phyloP scores from a whole-genome alignment of 2,329 filamentous ascomycete genomes.

The Xylaria sp. region DNA sequence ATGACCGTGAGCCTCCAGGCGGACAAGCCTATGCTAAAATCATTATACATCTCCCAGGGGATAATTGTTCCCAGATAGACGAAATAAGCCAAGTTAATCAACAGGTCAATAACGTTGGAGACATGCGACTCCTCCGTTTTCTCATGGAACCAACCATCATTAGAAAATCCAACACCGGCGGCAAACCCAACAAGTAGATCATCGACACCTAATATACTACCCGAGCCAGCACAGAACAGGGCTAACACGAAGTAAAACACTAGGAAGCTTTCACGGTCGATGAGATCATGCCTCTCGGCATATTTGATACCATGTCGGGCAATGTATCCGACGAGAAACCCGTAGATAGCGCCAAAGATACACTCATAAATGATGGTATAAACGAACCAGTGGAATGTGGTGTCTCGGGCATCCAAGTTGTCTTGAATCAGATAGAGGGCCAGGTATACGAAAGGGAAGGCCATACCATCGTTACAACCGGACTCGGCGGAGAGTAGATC shows the following conservation, averaged over 20 bases:
- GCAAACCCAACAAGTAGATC: conserved; percentile 95
- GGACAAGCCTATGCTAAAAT: conserved; percentile 74
- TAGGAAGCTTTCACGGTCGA: conserved; percentile 96
- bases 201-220: conserved; percentile 89
- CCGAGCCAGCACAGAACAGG: conserved; percentile 93
- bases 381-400: conserved; percentile 88
- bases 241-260: conserved; percentile 99
- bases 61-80: conserved; percentile 98
- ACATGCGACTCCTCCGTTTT: conserved; percentile 99
- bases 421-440: conserved; percentile 90
- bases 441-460: conserved; percentile 96
- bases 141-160: conserved; percentile 98
- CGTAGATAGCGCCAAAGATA: conserved; percentile 88
- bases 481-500: conserved; percentile 96
- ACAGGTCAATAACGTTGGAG: conserved; percentile 97
- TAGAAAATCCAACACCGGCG: conserved; percentile 97
- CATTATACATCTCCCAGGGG: conserved; percentile 92
- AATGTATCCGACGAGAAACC: conserved; percentile 87
- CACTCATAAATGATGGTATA: conserved; percentile 95
- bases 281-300: conserved; percentile 84
- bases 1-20: conserved; percentile 95
- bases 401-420: conserved; percentile 71
- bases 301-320: conserved; percentile 90
- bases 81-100: conserved; percentile 97
- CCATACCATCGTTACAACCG: conserved; percentile 99